These are phyloP conservation scores for Plenodomus tracheiphilus DNA, from an alignment of 2,329 filamentous ascomycete genomes.

Conservation along the genomic window DNA sequence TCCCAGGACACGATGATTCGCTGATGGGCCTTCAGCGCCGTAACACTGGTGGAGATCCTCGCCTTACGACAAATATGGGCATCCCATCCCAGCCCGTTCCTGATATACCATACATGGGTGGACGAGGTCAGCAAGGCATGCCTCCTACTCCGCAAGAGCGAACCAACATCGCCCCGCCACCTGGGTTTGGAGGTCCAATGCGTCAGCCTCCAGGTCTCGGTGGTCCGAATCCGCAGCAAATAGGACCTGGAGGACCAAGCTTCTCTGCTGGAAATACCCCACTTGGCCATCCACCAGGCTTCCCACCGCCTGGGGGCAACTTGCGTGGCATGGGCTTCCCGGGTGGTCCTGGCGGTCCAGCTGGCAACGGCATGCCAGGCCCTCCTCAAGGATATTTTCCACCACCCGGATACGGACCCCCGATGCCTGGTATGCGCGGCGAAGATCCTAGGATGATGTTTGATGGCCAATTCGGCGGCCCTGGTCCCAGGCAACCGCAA, in stretches of 20 bases:
- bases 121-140: slow-evolving; percentile 40
- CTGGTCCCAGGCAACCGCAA: slow-evolving; percentile 29
- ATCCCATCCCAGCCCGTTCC: slow-evolving; percentile 46
- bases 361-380: slow-evolving; percentile 37
- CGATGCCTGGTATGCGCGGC: slow-evolving; percentile 35
- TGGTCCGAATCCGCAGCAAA: slow-evolving; percentile 33
- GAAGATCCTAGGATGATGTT: slow-evolving; percentile 45
- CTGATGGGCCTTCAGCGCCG: slow-evolving; percentile 41
- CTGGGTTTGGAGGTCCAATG: slow-evolving; percentile 42
- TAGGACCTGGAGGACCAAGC: slow-evolving; percentile 36
- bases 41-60: slow-evolving; percentile 41
- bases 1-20: slow-evolving; percentile 39
- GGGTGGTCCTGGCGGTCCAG: slow-evolving; percentile 28
- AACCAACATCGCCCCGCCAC: slow-evolving; percentile 41
- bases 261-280: slow-evolving; percentile 45
- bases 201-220: slow-evolving; percentile 42
- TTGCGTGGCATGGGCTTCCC: slow-evolving; percentile 35
- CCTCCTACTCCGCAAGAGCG: slow-evolving; percentile 43
- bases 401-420: slow-evolving; percentile 37
- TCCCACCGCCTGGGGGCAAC: slow-evolving; percentile 33
- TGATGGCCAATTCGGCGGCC: slow-evolving; percentile 39
- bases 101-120: slow-evolving; percentile 41
- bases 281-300: slow-evolving; percentile 43
- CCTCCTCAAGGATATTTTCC: slow-evolving; percentile 44
- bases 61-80: slow-evolving; percentile 46